These are phyloP conservation scores for Xylaria cubensis DNA, from an alignment of 495 filamentous ascomycete genomes.

Conservation along the genomic window DNA sequence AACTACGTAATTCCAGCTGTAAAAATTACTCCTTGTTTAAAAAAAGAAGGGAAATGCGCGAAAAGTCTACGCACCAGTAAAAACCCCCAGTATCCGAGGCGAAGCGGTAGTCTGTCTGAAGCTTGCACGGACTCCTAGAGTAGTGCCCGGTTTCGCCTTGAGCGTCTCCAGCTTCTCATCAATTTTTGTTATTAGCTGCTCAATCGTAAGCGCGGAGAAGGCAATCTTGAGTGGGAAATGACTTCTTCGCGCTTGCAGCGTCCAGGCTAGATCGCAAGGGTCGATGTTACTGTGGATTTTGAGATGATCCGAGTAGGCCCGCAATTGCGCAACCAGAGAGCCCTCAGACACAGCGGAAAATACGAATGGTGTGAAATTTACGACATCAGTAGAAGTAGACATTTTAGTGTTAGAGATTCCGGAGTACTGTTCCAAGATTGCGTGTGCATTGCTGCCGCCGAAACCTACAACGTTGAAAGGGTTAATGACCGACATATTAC, in stretches of 20 bases:
- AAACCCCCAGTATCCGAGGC: constrained; percentile 29
- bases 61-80: constrained; percentile 18
- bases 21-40: no score
- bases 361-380: constrained; percentile 14
- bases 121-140: not conserved
- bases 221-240: not conserved
- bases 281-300: constrained; percentile 1
- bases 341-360: constrained; percentile 24
- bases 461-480: constrained; percentile 31
- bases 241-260: constrained; percentile 8
- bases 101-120: constrained; percentile 34
- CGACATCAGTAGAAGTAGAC: not conserved
- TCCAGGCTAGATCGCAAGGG: constrained; percentile 20
- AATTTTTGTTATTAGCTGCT: not conserved
- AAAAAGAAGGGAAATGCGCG: no score
- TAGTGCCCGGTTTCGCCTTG: not conserved
- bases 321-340: constrained; percentile 6
- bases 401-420: not conserved
- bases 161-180: not conserved
- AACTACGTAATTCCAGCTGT: no score
- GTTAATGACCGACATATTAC: not conserved
- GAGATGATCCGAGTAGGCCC: constrained; percentile 11
- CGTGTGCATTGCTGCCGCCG: constrained; percentile 43
- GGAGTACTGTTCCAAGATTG: constrained; percentile 39
- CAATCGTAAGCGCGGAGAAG: constrained; percentile 16